Conservation (phyloP, 495 filamentous ascomycete species). For the Xylaria acuta region DNA sequence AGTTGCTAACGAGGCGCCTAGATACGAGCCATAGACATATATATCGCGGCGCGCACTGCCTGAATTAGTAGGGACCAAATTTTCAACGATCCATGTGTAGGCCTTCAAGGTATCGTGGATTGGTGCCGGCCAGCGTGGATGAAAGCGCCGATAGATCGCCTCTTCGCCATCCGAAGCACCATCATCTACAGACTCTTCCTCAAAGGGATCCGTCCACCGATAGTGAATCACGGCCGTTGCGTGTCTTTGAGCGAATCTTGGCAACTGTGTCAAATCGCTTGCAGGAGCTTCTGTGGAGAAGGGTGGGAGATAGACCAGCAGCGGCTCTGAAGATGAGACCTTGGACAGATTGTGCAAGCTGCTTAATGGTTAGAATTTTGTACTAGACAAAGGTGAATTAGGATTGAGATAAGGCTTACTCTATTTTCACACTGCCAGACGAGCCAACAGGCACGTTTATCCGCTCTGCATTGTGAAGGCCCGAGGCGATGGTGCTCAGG, state of each 20-base stretch:
- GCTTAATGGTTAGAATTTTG: not conserved
- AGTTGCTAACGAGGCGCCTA: slow-evolving; percentile 57
- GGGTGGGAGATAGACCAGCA: slow-evolving; percentile 48
- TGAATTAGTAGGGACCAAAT: slow-evolving; percentile 35
- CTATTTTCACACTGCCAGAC: slow-evolving; percentile 36
- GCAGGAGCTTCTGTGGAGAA: slow-evolving; percentile 33
- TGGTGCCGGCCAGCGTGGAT: slow-evolving; percentile 52
- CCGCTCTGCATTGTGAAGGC: slow-evolving; percentile 30
- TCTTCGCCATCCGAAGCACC: slow-evolving; percentile 20
- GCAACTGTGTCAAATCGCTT: slow-evolving; percentile 30
- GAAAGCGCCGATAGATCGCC: slow-evolving; percentile 4
- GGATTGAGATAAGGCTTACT: slow-evolving; percentile 30
- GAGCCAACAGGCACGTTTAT: slow-evolving; percentile 36
- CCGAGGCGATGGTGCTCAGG: slow-evolving; percentile 29
- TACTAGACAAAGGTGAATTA: not conserved
- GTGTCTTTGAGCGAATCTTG: slow-evolving; percentile 40
- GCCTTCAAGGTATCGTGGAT: slow-evolving; percentile 55
- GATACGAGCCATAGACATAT: slow-evolving; percentile 57
- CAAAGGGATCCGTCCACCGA: slow-evolving; percentile 38
- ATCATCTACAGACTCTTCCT: slow-evolving; percentile 2
- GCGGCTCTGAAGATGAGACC: slow-evolving; percentile 33
- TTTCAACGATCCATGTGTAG: slow-evolving; percentile 51
- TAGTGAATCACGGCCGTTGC: slow-evolving; percentile 52
- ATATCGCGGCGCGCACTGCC: slow-evolving; percentile 40
- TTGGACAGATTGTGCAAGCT: slow-evolving; percentile 45